Conservation (phyloP, 2,329 filamentous ascomycete species). For the Pleurostoma richardsiae region DNA sequence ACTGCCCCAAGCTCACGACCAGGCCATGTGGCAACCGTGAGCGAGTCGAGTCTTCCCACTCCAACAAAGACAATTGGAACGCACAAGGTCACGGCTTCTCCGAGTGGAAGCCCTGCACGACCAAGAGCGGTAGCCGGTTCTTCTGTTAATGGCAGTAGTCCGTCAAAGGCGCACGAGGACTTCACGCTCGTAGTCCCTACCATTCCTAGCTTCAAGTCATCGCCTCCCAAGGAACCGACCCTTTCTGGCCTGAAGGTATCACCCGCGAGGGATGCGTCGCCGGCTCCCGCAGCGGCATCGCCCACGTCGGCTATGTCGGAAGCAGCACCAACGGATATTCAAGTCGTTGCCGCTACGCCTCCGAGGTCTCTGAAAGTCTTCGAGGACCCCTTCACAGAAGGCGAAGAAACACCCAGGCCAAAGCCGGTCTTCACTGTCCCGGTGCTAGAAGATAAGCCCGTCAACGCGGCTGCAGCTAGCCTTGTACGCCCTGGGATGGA, state of each 20-base stretch:
- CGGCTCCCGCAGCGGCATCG: background rate
- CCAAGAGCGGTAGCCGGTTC: conserved; percentile 10
- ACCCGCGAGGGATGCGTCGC: background rate
- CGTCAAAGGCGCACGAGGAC: conserved; percentile 45
- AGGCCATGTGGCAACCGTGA: conserved; percentile 42
- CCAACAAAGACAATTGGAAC: conserved; percentile 30
- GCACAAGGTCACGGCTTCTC: conserved; percentile 17
- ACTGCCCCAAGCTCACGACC: conserved; percentile 39
- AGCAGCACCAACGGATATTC: too few relatives aligned
- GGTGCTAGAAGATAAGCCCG: conserved; percentile 54
- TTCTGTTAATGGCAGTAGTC: conserved; percentile 27
- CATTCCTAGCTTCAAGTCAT: conserved; percentile 22
- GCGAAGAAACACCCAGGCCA: conserved; percentile 40
- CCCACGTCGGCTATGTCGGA: too few relatives aligned
- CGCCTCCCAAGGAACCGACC: conserved; percentile 5
- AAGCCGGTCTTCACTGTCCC: conserved; percentile 39
- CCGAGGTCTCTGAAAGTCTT: conserved; percentile 49
- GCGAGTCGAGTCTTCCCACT: conserved; percentile 44
- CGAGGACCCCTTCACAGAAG: conserved; percentile 54
- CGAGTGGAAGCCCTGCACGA: conserved; percentile 24
- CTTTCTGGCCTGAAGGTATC: too few relatives aligned
- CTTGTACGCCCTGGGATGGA: conserved; percentile 16
- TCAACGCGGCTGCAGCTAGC: conserved; percentile 49
- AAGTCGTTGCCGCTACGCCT: conserved; percentile 16
- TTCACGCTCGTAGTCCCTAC: conserved; percentile 47